Evolutionary conservation across 2,329 filamentous ascomycete genomes (phyloP).

Genomic region (Stylonectria norvegica): DNA sequence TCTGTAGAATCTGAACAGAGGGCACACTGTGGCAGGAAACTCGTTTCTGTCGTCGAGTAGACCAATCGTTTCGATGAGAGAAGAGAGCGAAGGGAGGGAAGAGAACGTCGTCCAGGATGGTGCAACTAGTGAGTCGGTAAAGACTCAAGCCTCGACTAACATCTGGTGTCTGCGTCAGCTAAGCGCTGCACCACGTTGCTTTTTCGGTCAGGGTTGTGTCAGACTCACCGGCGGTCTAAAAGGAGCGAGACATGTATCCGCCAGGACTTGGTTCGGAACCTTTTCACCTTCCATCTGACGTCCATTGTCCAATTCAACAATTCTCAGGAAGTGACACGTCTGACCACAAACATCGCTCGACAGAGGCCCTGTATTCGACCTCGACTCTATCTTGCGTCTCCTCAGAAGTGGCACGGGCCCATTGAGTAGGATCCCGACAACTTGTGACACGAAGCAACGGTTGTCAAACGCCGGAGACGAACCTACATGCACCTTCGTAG

Average conservation of each 20-base stretch:
- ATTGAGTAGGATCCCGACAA: conserved; percentile 17
- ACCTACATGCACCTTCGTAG: no score
- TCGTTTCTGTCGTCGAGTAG: conserved; percentile 3
- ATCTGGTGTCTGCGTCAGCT: conserved; percentile 4
- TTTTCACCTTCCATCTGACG: no score
- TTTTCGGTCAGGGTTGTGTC: conserved; percentile 10
- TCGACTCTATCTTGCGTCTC: conserved; percentile 8
- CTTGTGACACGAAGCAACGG: conserved; percentile 18
- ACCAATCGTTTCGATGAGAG: conserved; percentile 11
- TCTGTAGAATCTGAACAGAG: conserved; percentile 8
- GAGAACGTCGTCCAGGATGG: conserved; percentile 8
- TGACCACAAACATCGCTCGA: conserved; percentile 6
- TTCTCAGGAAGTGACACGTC: conserved; percentile 8
- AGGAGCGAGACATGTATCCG: conserved; percentile 1
- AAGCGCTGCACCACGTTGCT: conserved; percentile 14
- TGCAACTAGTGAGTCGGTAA: conserved; percentile 3
- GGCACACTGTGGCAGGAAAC: conserved; percentile 9
- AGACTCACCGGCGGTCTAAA: background rate
- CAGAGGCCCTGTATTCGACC: conserved; percentile 14
- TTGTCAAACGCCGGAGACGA: conserved; percentile 20
- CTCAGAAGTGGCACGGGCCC: conserved; percentile 11
- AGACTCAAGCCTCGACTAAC: conserved; percentile 6
- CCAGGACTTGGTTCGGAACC: no score
- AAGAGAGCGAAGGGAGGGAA: conserved; percentile 15
- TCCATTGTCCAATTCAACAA: no score